Evolutionary conservation across 148 eudicot genomes (phyloP).

Genomic region (Diospyros kaki): DNA sequence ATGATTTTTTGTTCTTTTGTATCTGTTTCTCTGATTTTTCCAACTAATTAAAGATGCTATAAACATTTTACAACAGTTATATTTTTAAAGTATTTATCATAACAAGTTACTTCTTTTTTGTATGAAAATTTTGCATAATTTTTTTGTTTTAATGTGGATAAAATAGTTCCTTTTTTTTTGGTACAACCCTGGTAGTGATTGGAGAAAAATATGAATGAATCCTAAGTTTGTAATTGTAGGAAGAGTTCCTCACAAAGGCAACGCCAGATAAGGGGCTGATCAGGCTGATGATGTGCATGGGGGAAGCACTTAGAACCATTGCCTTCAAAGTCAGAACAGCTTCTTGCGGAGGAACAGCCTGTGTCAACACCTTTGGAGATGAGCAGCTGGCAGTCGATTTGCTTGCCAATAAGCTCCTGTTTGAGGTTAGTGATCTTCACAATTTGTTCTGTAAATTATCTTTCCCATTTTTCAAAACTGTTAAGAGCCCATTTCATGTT

Average conservation of each 20-base stretch:
- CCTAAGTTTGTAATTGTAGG: slow-evolving; percentile 39
- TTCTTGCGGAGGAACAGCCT: slow-evolving; percentile 98
- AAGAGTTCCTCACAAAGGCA: slow-evolving; percentile 80
- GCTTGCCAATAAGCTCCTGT: slow-evolving; percentile 96
- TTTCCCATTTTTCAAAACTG: too few species aligned
- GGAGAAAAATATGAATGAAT: neutral
- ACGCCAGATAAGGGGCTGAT: slow-evolving; percentile 83
- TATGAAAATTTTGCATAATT: too few species aligned
- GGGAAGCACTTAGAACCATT: slow-evolving; percentile 95
- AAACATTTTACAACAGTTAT: too few species aligned
- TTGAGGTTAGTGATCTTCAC: slow-evolving; percentile 46
- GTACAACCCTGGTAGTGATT: neutral
- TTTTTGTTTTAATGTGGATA: too few species aligned
- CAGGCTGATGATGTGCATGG: slow-evolving; percentile 85
- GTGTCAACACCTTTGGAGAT: slow-evolving; percentile 96
- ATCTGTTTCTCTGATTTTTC: too few species aligned
- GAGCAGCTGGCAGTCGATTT: slow-evolving; percentile 97
- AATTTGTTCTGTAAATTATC: too few species aligned
- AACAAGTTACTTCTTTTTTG: too few species aligned
- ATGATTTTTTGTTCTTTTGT: too few species aligned
- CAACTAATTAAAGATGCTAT: too few species aligned
- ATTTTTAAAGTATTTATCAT: too few species aligned
- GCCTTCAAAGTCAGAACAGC: slow-evolving; percentile 96
- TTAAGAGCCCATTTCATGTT: too few species aligned
- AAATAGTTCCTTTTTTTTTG: too few species aligned